phyloP scores from a whole-genome alignment of 805 yeast genomes.

The Teunomyces lycoperdinae region DNA sequence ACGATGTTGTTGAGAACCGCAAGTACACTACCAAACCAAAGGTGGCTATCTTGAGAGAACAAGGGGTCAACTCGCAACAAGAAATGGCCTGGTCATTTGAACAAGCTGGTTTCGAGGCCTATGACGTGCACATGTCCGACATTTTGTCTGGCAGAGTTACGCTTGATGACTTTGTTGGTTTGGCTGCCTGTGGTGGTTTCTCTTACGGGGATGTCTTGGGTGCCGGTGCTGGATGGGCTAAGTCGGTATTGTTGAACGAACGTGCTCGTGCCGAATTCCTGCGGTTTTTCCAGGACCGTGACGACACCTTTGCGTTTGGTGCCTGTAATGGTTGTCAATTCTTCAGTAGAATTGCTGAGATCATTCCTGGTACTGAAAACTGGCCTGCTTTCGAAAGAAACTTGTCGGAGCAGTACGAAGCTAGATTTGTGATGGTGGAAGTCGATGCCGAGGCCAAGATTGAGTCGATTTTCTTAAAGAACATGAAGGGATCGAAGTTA shows the following conservation, averaged over 20 bases:
- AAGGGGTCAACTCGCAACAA: slow-evolving; percentile 96
- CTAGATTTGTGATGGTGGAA: slow-evolving; percentile 88
- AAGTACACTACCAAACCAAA: slow-evolving; percentile 53
- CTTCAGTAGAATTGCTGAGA: slow-evolving; percentile 75
- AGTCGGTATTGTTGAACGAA: slow-evolving; percentile 84
- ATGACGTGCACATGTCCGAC: slow-evolving; percentile 97
- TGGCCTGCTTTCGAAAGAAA: slow-evolving; percentile 98
- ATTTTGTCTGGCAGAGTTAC: slow-evolving; percentile 68
- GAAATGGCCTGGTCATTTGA: slow-evolving; percentile 98
- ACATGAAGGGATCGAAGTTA: slow-evolving; percentile 88
- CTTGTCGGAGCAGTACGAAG: slow-evolving; percentile 92
- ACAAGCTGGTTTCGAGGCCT: slow-evolving; percentile 90
- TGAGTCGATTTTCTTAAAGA: slow-evolving; percentile 70
- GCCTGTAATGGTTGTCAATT: slow-evolving; percentile 99
- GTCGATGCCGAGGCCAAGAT: slow-evolving; percentile 49
- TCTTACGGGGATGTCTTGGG: slow-evolving; percentile 98
- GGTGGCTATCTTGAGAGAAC: slow-evolving; percentile 96
- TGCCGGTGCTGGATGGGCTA: slow-evolving; percentile 99
- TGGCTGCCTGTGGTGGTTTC: slow-evolving; percentile 99
- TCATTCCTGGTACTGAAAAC: slow-evolving; percentile 89
- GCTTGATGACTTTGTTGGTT: slow-evolving; percentile 79
- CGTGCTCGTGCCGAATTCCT: slow-evolving; percentile 72
- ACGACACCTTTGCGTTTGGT: slow-evolving; percentile 94
- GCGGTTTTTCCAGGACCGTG: slow-evolving; percentile 79
- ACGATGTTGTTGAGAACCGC: slow-evolving; percentile 38